Evolutionary conservation across 2,329 filamentous ascomycete genomes (phyloP).

Genomic region (Elsinoe perseae): DNA sequence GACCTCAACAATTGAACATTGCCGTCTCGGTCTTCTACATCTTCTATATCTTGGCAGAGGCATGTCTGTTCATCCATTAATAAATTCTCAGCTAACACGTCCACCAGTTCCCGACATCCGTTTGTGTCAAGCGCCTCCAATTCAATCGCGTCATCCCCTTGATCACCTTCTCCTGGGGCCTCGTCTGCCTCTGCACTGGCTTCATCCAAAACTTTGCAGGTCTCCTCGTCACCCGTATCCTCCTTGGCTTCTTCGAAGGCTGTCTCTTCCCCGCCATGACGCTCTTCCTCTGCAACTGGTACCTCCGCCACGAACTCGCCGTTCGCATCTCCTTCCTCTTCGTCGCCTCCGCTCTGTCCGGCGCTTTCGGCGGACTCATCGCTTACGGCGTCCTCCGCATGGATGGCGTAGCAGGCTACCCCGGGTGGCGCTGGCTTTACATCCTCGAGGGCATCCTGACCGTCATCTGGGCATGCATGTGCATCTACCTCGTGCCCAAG

Average conservation of each 20-base stretch:
- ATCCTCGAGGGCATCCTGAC: slow-evolving; percentile 30
- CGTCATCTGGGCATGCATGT: slow-evolving; percentile 25
- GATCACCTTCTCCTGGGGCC: slow-evolving; percentile 34
- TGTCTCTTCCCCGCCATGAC: slow-evolving; percentile 17
- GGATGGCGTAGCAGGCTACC: slow-evolving; percentile 25
- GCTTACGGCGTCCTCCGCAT: slow-evolving; percentile 25
- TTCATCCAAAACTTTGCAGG: slow-evolving; percentile 41
- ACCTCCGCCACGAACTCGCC: slow-evolving; percentile 17
- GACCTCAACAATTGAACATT: slow-evolving; percentile 16
- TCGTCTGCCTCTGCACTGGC: slow-evolving; percentile 40
- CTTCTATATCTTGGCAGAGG: slow-evolving; percentile 31
- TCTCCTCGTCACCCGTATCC: slow-evolving; percentile 40
- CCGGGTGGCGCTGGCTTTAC: slow-evolving; percentile 28
- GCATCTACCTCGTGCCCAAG: slow-evolving; percentile 29
- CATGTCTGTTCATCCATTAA: slow-evolving; percentile 14
- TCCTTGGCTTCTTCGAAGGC: slow-evolving; percentile 31
- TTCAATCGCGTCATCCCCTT: slow-evolving; percentile 35
- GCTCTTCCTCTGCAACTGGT: slow-evolving; percentile 16
- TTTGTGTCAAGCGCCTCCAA: slow-evolving; percentile 29
- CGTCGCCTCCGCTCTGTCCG: slow-evolving; percentile 19
- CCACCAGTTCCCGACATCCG: slow-evolving; percentile 27
- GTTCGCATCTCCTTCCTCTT: slow-evolving; percentile 17
- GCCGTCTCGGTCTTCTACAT: slow-evolving; percentile 32
- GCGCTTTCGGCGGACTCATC: slow-evolving; percentile 26
- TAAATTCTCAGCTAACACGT: not conserved